Base-by-base conservation (phyloP, 2,329 filamentous ascomycete genomes). In the Pseudogymnoascus sp. region DNA sequence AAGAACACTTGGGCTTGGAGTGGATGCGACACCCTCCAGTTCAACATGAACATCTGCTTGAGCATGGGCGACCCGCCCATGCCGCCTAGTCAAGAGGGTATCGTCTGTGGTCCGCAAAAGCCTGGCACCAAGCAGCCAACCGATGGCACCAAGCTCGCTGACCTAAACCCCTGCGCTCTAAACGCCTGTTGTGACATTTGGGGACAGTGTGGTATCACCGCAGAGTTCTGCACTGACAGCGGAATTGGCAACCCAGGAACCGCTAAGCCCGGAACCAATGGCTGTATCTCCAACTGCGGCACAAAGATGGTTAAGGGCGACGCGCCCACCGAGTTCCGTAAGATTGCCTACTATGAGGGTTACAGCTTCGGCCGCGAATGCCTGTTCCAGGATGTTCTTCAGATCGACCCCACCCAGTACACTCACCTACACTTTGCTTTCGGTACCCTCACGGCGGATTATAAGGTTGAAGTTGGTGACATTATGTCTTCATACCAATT, bases 111-210 rank as follows among this genome's bases (percentile, higher is more conserved):
- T 0, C 81, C 80, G 1, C 72, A 76, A 50, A 72, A 75, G 0
- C 73, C 74, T 4, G 76, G 77, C 0, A 79, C 78, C 0, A 59
- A 66, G 8, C 56, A 67, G 10, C 75, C 77, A 0, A 14, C 68
- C 0, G 67, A 71, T 11, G 74, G 72, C n/a, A 73, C 67, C 12
- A 68, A 71, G 16, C 50, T 80, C 3, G 65, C 71, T 0, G 67
- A 70, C 7, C 68, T 82, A 5, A 83, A 82, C 64, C 77, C 74
- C 0, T 83, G 80, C 64, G 77, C 77, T 0, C 69, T 80, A 0
- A 77, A 77, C 50, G 75, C 74, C 2, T 79, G 77, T 66, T 79
- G 77, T 66, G 72, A 75, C 64, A 70, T 72, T 42, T 77, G 73
- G 72, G 76, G 76, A 5, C 66, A 74, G 12, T 79, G 77, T 61